Evolutionary conservation across 1,284 basidiomycete species (phyloP), one percentile per base, ranked within the genome.

Genomic region (Pisolithus thermaeus): DNA sequence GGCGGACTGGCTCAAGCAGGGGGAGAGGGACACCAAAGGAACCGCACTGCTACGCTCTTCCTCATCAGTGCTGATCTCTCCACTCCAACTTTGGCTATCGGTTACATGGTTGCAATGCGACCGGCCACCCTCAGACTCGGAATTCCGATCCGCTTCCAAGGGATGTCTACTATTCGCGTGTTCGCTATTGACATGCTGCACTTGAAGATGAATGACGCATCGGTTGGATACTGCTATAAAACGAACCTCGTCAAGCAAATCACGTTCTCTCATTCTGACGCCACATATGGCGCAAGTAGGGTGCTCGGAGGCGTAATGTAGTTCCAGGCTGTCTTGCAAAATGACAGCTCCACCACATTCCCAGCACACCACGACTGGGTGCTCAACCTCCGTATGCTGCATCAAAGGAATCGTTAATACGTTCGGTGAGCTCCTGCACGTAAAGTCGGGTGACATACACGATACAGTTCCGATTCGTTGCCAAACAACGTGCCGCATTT

Each of bases 341-440:
- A 66, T 45, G 7, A 65, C 57, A 2, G 56, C 44, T 4, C 63
- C 65, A 30, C 54, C 61, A 37, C 63, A 65, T 23, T 68, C 63
- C 63, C 63, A 65, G 47, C 63, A 65, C 38, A 64, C 62, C 12
- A 68, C 55, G 12, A 52, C 56, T 1, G 62, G 59, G 37, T 67
- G 63, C 36, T 55, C 56, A 1, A 47, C 50, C n/a, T 56, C 57
- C 27, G 61, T 47, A 5, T 65, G 63, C 63, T 65, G 40, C 9
- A 46, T 46, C 1, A 44, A 18, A 25, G 2, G 47, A 36, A 4
- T 41, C 38, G 25, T 36, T 25, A 30, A n/a, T 4, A 11, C 22
- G 18, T 18, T 43, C 7, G 23, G 44, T 8, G 16, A 37, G 14
- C n/a, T 20, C n/a, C n/a, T 18, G 22, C 18, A 3, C 25, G 43